Base-by-base conservation (phyloP, 768 basidiomycete genomes). In the Kondoa malvinella region DNA sequence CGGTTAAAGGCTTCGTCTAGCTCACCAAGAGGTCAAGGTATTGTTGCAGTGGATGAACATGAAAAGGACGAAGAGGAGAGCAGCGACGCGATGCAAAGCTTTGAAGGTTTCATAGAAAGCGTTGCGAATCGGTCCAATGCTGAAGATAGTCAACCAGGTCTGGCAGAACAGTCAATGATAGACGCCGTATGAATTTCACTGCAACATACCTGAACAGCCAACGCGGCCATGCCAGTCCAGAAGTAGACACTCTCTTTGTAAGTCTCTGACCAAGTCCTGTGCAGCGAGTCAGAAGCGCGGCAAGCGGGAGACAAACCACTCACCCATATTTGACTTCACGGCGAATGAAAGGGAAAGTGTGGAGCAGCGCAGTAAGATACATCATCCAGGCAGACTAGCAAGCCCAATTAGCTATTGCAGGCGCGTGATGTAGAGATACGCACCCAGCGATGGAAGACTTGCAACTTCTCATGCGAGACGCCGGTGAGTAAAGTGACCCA, bases 391-490 rank as follows among this genome's bases (percentile, higher is more conserved):
- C 40, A 21, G 40, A 8, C 40, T 50, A 8, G 21, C 40, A 50
- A 50, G 21, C 12, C 12, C 8, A 8, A 50, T 50, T 21, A 50
- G 40, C 8, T 8, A 50, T 50, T 8, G 40, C 21, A 50, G 40
- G 12, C 40, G 21, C 21, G 40, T 50, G 40, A 50, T 50, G 12
- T 8, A 50, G 40, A 50, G n/a, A n/a, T n/a, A 50, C 40, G 8
- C 40, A 73, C 56, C 70, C 72, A 74, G 27, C 71, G 72, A 31
- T 74, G 73, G 65, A 68, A 72, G 2, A 74, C 71, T 56, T 76
- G 74, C 1, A 76, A 72, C 69, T 74, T 74, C 56, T 76, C 76
- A 57, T 76, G 75, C n/a, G 74, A 75, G 57, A 69, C 61, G n/a
- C 75, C 75, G 58, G 72, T 72, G 32, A 73, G 57, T 50, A 74